Percentiles rank a stretch among this genome's conserved stretches.
phyloP scores from a whole-genome alignment of 768 basidiomycete species.

The Auriscalpium microsporum region DNA sequence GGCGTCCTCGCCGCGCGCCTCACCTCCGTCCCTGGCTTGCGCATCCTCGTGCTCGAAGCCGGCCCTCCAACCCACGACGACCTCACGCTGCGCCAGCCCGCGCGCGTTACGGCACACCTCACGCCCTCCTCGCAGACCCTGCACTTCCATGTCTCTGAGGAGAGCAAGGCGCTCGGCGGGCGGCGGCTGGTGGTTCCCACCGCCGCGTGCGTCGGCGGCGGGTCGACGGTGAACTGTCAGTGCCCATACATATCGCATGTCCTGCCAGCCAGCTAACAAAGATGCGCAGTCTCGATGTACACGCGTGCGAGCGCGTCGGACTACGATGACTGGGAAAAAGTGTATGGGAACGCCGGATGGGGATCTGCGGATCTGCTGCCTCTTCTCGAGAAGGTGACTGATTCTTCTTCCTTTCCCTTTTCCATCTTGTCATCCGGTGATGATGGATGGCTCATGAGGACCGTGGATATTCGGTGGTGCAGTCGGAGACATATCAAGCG shows the following conservation, averaged over 20 bases:
- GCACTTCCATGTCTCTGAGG: slow-evolving; percentile 30
- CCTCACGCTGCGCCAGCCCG: slow-evolving; percentile 44
- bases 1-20: slow-evolving; percentile 54
- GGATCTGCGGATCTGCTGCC: slow-evolving; percentile 49
- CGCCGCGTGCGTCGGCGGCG: slow-evolving; percentile 52
- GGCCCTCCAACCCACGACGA: slow-evolving; percentile 43
- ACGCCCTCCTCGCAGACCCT: slow-evolving; percentile 32
- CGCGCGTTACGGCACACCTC: slow-evolving; percentile 37
- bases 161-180: slow-evolving; percentile 36
- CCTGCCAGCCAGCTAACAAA: no score
- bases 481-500: slow-evolving; percentile 34
- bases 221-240: slow-evolving; percentile 45
- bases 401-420: background rate
- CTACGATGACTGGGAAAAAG: slow-evolving; percentile 52
- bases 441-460: background rate
- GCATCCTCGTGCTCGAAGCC: slow-evolving; percentile 53
- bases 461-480: background rate
- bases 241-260: background rate
- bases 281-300: slow-evolving; percentile 31
- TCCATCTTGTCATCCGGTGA: background rate
- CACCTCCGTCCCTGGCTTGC: slow-evolving; percentile 43
- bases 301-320: slow-evolving; percentile 54
- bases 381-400: slow-evolving; percentile 43
- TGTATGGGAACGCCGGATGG: slow-evolving; percentile 52
- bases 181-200: slow-evolving; percentile 36